phyloP scores from a whole-genome alignment of 139 green algal genomes.

The Tetradesmus lagerheimii region DNA sequence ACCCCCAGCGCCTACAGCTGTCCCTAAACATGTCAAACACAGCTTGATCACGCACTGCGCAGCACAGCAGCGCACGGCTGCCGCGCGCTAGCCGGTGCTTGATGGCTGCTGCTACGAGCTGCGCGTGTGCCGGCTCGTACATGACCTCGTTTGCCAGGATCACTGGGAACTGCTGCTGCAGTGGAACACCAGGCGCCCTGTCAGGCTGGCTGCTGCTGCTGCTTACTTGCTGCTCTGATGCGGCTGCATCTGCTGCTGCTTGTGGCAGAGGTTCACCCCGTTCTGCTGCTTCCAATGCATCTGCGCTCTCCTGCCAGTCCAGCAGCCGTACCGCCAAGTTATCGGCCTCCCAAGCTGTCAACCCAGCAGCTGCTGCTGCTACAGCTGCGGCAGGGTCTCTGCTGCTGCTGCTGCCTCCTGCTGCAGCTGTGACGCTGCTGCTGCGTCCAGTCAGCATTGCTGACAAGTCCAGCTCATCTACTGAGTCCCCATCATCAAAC shows the following conservation, averaged over 20 bases:
- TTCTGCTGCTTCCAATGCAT: slow-evolving; percentile 23
- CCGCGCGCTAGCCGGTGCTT: slow-evolving; percentile 63
- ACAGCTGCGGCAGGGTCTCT: background rate
- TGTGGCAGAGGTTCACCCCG: too few relatives aligned
- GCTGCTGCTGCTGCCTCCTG: background rate
- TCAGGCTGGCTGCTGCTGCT: background rate
- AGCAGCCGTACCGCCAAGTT: slow-evolving; percentile 74
- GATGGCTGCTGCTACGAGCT: slow-evolving; percentile 76
- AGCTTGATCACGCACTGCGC: slow-evolving; percentile 65
- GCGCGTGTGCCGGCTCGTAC: slow-evolving; percentile 76
- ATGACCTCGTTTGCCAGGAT: slow-evolving; percentile 84
- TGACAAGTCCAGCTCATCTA: slow-evolving; percentile 52
- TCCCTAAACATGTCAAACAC: slow-evolving; percentile 71
- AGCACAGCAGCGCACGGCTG: slow-evolving; percentile 70
- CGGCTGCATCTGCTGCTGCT: slow-evolving; percentile 21
- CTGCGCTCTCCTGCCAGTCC: slow-evolving; percentile 67
- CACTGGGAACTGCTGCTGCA: slow-evolving; percentile 63
- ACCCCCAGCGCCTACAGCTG: slow-evolving; percentile 46
- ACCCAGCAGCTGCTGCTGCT: background rate
- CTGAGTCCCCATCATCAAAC: slow-evolving; percentile 66
- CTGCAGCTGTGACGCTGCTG: background rate
- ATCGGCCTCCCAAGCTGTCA: slow-evolving; percentile 58
- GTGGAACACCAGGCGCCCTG: slow-evolving; percentile 51
- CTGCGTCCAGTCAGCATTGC: background rate
- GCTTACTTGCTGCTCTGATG: background rate